Percentiles rank a stretch among this genome's conserved stretches.
phyloP scores from a whole-genome alignment of 2,329 filamentous ascomycete genomes.

The Chaetoscypha palmicola region DNA sequence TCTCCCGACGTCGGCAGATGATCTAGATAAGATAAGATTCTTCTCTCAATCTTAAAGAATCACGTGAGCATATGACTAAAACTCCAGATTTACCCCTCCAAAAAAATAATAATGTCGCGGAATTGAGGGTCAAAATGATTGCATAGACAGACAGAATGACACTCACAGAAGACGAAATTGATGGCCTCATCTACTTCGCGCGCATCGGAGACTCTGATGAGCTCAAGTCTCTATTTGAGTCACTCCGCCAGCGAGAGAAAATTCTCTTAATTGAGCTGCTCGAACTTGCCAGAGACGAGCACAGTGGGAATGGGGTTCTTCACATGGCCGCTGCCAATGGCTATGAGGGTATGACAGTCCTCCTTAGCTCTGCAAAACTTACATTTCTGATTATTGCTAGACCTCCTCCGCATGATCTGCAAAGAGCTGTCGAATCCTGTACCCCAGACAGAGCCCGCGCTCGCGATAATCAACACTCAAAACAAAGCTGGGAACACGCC shows the following conservation, averaged over 20 bases:
- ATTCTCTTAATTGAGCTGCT: conserved; percentile 57
- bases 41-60: too few relatives aligned
- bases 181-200: conserved; percentile 85
- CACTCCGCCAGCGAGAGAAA: conserved; percentile 55
- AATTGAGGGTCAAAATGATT: too few relatives aligned
- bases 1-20: too few relatives aligned
- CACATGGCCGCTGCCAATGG: conserved; percentile 95
- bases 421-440: conserved; percentile 32
- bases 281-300: conserved; percentile 61
- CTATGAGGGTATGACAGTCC: conserved; percentile 54
- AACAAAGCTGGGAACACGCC: conserved; percentile 86
- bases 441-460: conserved; percentile 25
- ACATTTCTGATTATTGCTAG: too few relatives aligned
- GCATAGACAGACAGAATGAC: conserved; percentile 20
- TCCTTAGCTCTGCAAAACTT: too few relatives aligned
- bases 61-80: too few relatives aligned
- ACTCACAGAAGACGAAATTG: conserved; percentile 65
- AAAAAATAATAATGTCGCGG: too few relatives aligned
- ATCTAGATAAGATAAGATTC: too few relatives aligned
- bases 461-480: conserved; percentile 55
- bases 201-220: conserved; percentile 70
- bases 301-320: conserved; percentile 69
- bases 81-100: too few relatives aligned
- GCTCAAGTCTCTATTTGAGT: conserved; percentile 51
- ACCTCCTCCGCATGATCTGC: conserved; percentile 42